These are phyloP conservation scores for Lichtheimia ramosa DNA, from an alignment of 371 early-diverging fungal species.

Conservation along the genomic window DNA sequence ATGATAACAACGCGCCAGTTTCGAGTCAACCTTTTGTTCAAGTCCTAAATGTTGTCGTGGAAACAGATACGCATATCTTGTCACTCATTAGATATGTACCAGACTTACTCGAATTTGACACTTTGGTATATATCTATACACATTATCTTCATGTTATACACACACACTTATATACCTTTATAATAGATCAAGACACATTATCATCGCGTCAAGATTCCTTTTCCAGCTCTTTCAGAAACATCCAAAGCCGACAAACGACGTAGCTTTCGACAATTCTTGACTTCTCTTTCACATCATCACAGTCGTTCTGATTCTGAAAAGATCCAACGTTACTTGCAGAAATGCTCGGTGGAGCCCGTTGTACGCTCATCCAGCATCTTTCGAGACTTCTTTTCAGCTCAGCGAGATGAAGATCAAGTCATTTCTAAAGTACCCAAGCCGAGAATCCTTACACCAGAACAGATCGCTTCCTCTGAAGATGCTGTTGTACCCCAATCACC, in stretches of 20 bases:
- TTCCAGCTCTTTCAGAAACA: constrained; percentile 34
- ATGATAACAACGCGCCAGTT: constrained; percentile 5
- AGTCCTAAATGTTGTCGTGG: constrained; percentile 57
- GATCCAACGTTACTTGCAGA: constrained; percentile 41
- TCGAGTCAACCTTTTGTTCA: constrained; percentile 12
- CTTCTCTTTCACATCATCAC: constrained; percentile 23
- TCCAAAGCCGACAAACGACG: constrained; percentile 28
- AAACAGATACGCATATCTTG: constrained; percentile 44
- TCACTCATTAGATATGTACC: constrained; percentile 57
- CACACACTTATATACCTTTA: not conserved
- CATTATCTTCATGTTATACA: not conserved
- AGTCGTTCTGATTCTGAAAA: constrained; percentile 46
- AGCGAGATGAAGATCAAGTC: constrained; percentile 43
- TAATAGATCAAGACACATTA: constrained; percentile 43
- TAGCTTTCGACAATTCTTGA: constrained; percentile 32
- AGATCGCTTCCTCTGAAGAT: not conserved
- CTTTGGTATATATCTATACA: constrained; percentile 38
- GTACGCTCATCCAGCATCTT: constrained; percentile 36
- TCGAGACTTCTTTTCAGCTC: constrained; percentile 50
- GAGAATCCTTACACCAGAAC: not conserved
- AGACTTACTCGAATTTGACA: constrained; percentile 62
- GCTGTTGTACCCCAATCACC: constrained; percentile 7
- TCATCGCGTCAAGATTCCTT: constrained; percentile 42
- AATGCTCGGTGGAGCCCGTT: constrained; percentile 32
- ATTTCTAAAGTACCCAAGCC: constrained; percentile 11